Evolutionary conservation across 1,284 basidiomycete species (phyloP).

Genomic region (Ceratobasidium sp.): DNA sequence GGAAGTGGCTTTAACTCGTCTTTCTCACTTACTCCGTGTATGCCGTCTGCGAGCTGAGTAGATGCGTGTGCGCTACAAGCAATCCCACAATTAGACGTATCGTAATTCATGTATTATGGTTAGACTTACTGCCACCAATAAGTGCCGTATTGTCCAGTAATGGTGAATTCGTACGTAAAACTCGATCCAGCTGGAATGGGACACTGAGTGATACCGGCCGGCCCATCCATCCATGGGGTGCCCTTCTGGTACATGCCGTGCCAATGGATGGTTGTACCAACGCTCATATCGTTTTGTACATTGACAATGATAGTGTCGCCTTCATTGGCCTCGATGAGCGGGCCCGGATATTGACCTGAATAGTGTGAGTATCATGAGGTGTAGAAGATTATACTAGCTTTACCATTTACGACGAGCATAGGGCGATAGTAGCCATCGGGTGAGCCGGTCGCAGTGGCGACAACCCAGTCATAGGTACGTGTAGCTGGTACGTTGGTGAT

Average conservation of each 20-base stretch:
- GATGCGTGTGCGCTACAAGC: conserved; percentile 32
- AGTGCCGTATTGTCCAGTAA: conserved; percentile 48
- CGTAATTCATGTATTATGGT: conserved; percentile 11
- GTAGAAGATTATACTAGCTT: conserved; percentile 5
- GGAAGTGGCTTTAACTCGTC: conserved; percentile 34
- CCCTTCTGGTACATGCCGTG: conserved; percentile 52
- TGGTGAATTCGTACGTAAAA: conserved; percentile 57
- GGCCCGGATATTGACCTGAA: conserved; percentile 56
- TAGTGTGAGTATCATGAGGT: neutral
- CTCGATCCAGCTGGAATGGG: conserved; percentile 57
- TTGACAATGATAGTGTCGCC: too few relatives aligned
- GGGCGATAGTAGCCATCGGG: conserved; percentile 53
- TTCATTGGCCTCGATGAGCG: conserved; percentile 60
- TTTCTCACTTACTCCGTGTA: conserved; percentile 45
- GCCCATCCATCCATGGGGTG: conserved; percentile 58
- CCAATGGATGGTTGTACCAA: too few relatives aligned
- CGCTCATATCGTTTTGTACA: too few relatives aligned
- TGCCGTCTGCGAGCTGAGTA: conserved; percentile 11
- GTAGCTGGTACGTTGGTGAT: conserved; percentile 49
- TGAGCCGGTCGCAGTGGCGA: conserved; percentile 48
- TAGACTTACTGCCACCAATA: too few relatives aligned
- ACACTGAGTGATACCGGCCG: conserved; percentile 59
- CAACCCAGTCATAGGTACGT: conserved; percentile 51
- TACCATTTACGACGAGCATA: conserved; percentile 59
- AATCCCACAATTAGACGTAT: neutral